Evolutionary conservation across 2,329 filamentous ascomycete genomes (phyloP).

Genomic region (Fusarium sp.): DNA sequence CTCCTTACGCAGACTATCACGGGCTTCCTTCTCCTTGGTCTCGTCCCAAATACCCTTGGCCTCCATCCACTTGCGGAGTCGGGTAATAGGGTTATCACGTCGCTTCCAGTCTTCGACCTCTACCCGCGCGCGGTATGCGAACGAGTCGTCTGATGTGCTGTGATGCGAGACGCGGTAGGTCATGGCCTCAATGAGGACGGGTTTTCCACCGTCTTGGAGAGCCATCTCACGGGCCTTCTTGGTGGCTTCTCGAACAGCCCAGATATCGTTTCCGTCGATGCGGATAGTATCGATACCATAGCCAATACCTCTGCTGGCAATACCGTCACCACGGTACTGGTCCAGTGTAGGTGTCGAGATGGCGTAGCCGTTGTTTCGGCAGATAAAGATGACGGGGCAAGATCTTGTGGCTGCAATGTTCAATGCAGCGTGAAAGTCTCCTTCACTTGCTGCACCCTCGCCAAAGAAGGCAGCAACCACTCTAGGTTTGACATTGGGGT

Average conservation of each 20-base stretch:
- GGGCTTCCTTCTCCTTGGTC: constrained; percentile 78
- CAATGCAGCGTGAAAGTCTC: constrained; percentile 90
- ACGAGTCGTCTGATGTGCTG: constrained; percentile 96
- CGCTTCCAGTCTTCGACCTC: constrained; percentile 98
- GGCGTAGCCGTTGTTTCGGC: constrained; percentile 92
- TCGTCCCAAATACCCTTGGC: constrained; percentile 86
- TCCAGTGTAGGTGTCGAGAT: constrained; percentile 91
- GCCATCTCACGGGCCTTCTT: constrained; percentile 82
- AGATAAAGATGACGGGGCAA: constrained; percentile 91
- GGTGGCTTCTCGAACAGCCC: constrained; percentile 86
- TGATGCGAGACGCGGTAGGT: constrained; percentile 98
- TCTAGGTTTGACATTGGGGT: constrained; percentile 74
- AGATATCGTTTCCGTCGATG: constrained; percentile 94
- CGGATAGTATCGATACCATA: constrained; percentile 96
- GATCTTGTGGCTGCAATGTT: constrained; percentile 91
- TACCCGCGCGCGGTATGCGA: constrained; percentile 91
- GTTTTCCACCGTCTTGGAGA: constrained; percentile 81
- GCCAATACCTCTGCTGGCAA: constrained; percentile 85
- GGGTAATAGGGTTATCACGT: constrained; percentile 87
- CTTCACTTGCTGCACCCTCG: constrained; percentile 90
- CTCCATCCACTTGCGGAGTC: constrained; percentile 92
- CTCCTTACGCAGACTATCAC: constrained; percentile 76
- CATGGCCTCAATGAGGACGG: constrained; percentile 94
- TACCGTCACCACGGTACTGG: constrained; percentile 92
- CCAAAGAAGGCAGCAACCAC: constrained; percentile 90